Evolutionary conservation across 2,329 filamentous ascomycete species (phyloP).

Genomic region (Fusarium sp.): DNA sequence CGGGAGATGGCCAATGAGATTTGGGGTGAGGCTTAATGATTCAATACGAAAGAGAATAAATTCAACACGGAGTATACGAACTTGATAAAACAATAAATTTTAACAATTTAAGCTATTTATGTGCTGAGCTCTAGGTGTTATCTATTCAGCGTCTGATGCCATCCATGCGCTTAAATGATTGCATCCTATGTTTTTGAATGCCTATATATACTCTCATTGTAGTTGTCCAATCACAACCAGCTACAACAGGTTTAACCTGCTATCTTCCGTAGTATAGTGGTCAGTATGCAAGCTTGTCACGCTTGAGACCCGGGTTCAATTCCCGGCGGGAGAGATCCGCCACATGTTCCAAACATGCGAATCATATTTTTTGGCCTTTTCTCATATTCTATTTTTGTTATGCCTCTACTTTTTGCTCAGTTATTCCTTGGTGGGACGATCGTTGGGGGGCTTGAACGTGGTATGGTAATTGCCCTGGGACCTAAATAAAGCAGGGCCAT

Average conservation of each 20-base stretch:
- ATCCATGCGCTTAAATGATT: no score
- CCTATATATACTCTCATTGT: no score
- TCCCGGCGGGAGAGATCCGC: slow-evolving; percentile 43
- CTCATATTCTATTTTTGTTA: not conserved
- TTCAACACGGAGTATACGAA: not conserved
- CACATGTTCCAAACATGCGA: slow-evolving; percentile 31
- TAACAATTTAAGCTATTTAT: not conserved
- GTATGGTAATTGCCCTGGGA: no score
- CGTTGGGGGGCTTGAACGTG: no score
- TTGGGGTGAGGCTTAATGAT: slow-evolving; percentile 61
- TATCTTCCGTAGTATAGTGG: slow-evolving; percentile 40
- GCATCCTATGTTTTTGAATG: no score
- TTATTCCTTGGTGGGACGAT: no score
- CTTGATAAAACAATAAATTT: not conserved
- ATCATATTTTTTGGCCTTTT: slow-evolving; percentile 10
- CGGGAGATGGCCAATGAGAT: slow-evolving; percentile 78
- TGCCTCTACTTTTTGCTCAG: not conserved
- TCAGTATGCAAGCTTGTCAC: slow-evolving; percentile 37
- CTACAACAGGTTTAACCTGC: not conserved
- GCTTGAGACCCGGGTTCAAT: slow-evolving; percentile 43
- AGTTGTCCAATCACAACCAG: not conserved
- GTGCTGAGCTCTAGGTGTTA: no score
- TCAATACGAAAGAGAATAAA: not conserved
- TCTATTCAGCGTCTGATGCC: no score
- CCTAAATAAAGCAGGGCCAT: no score